Evolutionary conservation across 2,329 filamentous ascomycete species (phyloP).

Genomic region (Aspergillus chevalieri): DNA sequence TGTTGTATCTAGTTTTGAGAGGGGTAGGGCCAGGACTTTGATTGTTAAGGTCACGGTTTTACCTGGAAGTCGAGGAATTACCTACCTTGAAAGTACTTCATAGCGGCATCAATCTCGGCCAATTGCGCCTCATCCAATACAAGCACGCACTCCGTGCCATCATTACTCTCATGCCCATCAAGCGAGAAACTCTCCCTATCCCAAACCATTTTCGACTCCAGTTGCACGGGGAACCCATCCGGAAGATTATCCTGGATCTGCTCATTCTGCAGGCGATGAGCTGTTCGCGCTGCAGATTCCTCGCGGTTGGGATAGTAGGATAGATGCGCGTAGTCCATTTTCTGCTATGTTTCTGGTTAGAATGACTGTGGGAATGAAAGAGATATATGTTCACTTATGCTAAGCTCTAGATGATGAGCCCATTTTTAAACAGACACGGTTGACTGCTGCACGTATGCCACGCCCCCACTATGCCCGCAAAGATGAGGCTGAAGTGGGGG

Average conservation of each 20-base stretch:
- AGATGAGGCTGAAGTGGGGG: no score
- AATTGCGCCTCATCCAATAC: neutral
- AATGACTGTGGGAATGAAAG: no score
- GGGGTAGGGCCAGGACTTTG: constrained; percentile 17
- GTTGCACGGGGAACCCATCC: neutral
- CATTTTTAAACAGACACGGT: no score
- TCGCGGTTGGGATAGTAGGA: neutral
- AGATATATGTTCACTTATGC: no score
- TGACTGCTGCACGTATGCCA: no score
- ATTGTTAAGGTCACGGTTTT: neutral
- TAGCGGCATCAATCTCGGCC: neutral
- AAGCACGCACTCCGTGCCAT: neutral
- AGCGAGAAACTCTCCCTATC: neutral
- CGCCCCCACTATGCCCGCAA: no score
- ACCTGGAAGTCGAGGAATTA: neutral
- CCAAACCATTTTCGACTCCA: neutral
- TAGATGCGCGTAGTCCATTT: neutral
- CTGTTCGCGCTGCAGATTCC: neutral
- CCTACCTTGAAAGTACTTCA: neutral
- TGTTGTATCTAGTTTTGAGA: constrained; percentile 38
- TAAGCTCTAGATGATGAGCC: no score
- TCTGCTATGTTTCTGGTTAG: no score
- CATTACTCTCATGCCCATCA: neutral
- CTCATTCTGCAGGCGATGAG: neutral
- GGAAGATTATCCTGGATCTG: neutral